A percentile compares a stretch with the other conserved stretches of the same genome.
Conservation (phyloP, 805 yeast species). For the Pichia insulana region DNA sequence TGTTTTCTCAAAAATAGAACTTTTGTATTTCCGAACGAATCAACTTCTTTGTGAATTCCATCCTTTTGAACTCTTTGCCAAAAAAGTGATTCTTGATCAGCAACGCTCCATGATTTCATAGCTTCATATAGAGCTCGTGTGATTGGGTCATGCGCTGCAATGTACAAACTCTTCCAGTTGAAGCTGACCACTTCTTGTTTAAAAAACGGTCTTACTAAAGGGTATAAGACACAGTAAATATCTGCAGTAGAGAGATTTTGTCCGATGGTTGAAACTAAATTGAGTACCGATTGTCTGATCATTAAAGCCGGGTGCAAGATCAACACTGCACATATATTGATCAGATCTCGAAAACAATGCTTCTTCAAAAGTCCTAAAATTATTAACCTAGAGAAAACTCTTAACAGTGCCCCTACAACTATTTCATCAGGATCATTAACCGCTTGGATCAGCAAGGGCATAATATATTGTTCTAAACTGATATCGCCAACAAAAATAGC, state of each 20-base stretch:
- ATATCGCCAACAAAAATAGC: slow-evolving; percentile 76
- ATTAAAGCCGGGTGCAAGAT: slow-evolving; percentile 81
- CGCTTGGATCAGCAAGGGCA: slow-evolving; percentile 80
- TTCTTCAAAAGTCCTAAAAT: slow-evolving; percentile 48
- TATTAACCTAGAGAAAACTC: slow-evolving; percentile 46
- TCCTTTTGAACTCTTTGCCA: slow-evolving; percentile 49
- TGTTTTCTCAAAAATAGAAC: slow-evolving; percentile 26
- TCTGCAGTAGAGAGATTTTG: slow-evolving; percentile 66
- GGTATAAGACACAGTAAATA: slow-evolving; percentile 72
- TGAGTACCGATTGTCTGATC: slow-evolving; percentile 63
- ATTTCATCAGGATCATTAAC: slow-evolving; percentile 76
- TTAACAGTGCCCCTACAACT: slow-evolving; percentile 64
- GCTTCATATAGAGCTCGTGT: slow-evolving; percentile 56
- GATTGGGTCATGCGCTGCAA: slow-evolving; percentile 60
- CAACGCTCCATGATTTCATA: slow-evolving; percentile 62
- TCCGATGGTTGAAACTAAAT: slow-evolving; percentile 54
- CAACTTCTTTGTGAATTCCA: slow-evolving; percentile 18
- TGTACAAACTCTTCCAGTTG: slow-evolving; percentile 54
- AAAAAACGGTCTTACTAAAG: slow-evolving; percentile 67
- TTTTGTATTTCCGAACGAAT: slow-evolving; percentile 39
- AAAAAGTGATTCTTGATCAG: slow-evolving; percentile 60
- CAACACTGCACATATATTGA: slow-evolving; percentile 44
- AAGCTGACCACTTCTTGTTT: slow-evolving; percentile 68
- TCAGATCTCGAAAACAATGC: slow-evolving; percentile 45
- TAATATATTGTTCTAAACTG: slow-evolving; percentile 76